Evolutionary conservation across 164 flowering plant species (phyloP), one percentile per base, ranked within the genome.

Genomic region (Stephania japonica): DNA sequence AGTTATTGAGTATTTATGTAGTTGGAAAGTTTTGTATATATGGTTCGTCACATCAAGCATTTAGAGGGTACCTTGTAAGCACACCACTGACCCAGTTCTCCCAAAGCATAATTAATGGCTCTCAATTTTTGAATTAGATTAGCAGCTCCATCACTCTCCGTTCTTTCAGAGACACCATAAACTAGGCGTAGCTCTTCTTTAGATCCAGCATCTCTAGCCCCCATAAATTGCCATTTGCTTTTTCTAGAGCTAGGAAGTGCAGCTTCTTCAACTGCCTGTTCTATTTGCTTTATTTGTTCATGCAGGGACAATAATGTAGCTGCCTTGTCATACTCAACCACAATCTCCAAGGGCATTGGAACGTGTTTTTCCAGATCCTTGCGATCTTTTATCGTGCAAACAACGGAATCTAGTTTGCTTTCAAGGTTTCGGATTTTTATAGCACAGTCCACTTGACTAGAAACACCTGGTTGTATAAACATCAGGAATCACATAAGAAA

Each of bases 171-270:
- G 16, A 93, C 93, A 77, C 99, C 99, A 83, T 93, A 95, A 75
- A 95, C 90, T 82, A 91, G 98, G 68, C 97, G 94, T 72, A 93
- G 82, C 82, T 91, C 97, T 82, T 93, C 99, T 87, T 89, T 95
- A 11, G 95, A 87, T 72, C 99, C 99, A 70, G 99, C 99, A 90
- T 95, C 99, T 83, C 99, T 88, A 16, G 99, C 99, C 75, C 99
- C 99, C 99, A 95, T 95, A 79, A 95, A 91, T 69, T 95, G 97
- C 99, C 99, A 95, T 77, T 95, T 95, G 75, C 97, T 95, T 85
- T 85, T 90, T 78, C 89, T 87, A 49, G 91, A 87, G 78, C 99
- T 89, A 44, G 90, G 80, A 72, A 82, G 88, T 68, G 98, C 97
- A 77, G 97, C 98, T 78, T 88, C 90, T 79, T 90, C 98, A 64